Evolutionary conservation across 169 alveolate genomes (phyloP).

Genomic region (Eimeria necatrix): DNA sequence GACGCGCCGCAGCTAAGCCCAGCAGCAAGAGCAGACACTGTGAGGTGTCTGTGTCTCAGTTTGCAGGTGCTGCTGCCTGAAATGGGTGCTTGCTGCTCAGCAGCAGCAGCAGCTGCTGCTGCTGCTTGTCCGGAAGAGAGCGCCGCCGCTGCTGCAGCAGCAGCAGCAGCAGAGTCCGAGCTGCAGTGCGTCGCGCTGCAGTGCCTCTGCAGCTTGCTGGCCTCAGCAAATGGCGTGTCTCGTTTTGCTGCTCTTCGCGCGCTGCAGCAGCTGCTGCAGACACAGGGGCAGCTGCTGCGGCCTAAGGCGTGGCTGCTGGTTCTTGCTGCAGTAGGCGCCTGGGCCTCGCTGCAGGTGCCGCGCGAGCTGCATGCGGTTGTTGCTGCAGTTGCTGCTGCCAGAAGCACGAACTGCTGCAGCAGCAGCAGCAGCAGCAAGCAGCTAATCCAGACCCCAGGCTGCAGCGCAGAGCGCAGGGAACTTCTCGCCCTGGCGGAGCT

Average conservation of each 20-base stretch:
- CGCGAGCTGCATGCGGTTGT: conserved; percentile 18
- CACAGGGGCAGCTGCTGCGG: conserved; percentile 54
- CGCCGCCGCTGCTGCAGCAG: neutral
- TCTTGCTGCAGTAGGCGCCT: conserved; percentile 7
- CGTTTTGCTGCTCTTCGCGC: conserved; percentile 49
- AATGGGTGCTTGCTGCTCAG: conserved; percentile 18
- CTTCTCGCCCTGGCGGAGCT: conserved; percentile 14
- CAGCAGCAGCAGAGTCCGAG: conserved; percentile 36
- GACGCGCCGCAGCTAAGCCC: conserved; percentile 44
- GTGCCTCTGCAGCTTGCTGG: conserved; percentile 36
- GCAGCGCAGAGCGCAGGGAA: conserved; percentile 41
- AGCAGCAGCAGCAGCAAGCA: conserved; percentile 49
- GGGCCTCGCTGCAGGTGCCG: conserved; percentile 37
- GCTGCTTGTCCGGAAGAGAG: neutral
- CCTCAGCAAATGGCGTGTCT: neutral
- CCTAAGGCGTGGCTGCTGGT: conserved; percentile 40
- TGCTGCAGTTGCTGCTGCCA: conserved; percentile 11
- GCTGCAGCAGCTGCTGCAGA: conserved; percentile 68
- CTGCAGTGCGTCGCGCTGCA: conserved; percentile 42
- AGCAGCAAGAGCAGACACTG: conserved; percentile 59
- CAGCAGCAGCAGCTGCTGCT: conserved; percentile 52
- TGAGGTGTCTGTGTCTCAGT: conserved; percentile 18
- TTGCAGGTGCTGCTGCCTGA: conserved; percentile 62
- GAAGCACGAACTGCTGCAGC: conserved; percentile 7
- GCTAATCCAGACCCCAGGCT: conserved; percentile 44